Percentiles rank a stretch among this genome's conserved stretches.
phyloP scores from a whole-genome alignment of 2,329 filamentous ascomycete genomes.

The Sphaerulina populicola region DNA sequence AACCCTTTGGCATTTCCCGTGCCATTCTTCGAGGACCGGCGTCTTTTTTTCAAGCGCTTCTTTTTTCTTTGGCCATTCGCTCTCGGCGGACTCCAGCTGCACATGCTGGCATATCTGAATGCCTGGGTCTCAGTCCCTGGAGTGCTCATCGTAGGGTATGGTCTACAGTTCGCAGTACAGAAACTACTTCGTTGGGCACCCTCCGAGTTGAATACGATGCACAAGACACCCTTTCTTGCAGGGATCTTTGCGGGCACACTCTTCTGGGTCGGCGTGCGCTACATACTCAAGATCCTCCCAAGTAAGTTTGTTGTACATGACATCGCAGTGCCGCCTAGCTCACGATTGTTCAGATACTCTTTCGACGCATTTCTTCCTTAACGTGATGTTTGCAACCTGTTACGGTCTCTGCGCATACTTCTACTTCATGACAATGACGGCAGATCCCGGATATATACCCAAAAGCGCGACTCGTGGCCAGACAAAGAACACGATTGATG shows the following conservation, averaged over 20 bases:
- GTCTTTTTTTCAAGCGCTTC: conserved; percentile 71
- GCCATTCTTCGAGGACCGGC: conserved; percentile 65
- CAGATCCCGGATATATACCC: conserved; percentile 87
- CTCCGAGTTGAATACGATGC: conserved; percentile 77
- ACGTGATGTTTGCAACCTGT: conserved; percentile 61
- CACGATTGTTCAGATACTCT: conserved; percentile 50
- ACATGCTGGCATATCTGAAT: conserved; percentile 63
- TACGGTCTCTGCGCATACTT: conserved; percentile 70
- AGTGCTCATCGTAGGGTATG: conserved; percentile 56
- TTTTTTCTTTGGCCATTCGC: conserved; percentile 84
- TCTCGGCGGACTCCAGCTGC: conserved; percentile 62
- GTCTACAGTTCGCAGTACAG: conserved; percentile 67
- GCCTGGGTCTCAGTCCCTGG: conserved; percentile 70
- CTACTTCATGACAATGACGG: conserved; percentile 74
- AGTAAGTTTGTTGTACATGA: conserved; percentile 43
- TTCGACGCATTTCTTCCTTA: conserved; percentile 60
- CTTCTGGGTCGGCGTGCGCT: conserved; percentile 71
- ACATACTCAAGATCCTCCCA: conserved; percentile 64
- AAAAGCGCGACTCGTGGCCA: conserved; percentile 83
- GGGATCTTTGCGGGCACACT: conserved; percentile 85
- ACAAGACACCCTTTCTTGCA: conserved; percentile 86
- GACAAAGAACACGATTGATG: conserved; percentile 80
- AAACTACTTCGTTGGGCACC: conserved; percentile 75
- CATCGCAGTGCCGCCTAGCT: conserved; percentile 8
- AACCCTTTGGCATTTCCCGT: conserved; percentile 67